Base-by-base conservation (phyloP, 176 grass and related monocot species). In the Lolium rigidum region DNA sequence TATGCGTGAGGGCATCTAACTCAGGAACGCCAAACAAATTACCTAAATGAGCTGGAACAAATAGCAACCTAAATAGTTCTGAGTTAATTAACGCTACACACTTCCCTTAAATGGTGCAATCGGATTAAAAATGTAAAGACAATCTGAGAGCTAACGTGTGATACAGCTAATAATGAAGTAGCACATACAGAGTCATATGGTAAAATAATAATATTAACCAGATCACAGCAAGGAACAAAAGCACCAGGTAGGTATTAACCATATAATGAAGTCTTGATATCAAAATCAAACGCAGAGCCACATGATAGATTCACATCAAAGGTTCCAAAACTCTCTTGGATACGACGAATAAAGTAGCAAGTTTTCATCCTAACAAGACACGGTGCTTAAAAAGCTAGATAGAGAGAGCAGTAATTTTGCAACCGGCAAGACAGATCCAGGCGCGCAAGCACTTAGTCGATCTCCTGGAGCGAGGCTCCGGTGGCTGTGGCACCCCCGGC, bases 381-480 rank as follows among this genome's bases (percentile, higher is more conserved):
- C 20, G 35, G 57, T 16, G 71, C 37, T 71, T n/a, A 1, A 72
- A 43, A 87, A 75, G 43, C 80, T 84, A 81, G 77, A 43, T 81
- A 80, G 2, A 11, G 76, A 69, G 41, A 70, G 22, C 60, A 44
- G 69, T 35, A 35, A 35, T 2, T 12, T 2, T 12, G 12, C 28
- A 62, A 80, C 15, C 69, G 28, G 14, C 50, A 69, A 61, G 28
- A 0, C 1, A 60, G 55, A 86, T 86, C 84, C 22, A 16, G 1
- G 3, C 31, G 31, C 31, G 31, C 3, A 35, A 35, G 31, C 16
- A 14, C 71, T 88, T 86, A 98, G 65, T 98, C 95, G 59, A 98
- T 86, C 74, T 98, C 95, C 91, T 98, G 95, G 55, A 98, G 91
- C 5, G 95, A 94, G n/a, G 95, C 89, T 3, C 90, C 88, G 26